Conservation (phyloP, 2,329 filamentous ascomycete species). For the Hypoxylon sp. region DNA sequence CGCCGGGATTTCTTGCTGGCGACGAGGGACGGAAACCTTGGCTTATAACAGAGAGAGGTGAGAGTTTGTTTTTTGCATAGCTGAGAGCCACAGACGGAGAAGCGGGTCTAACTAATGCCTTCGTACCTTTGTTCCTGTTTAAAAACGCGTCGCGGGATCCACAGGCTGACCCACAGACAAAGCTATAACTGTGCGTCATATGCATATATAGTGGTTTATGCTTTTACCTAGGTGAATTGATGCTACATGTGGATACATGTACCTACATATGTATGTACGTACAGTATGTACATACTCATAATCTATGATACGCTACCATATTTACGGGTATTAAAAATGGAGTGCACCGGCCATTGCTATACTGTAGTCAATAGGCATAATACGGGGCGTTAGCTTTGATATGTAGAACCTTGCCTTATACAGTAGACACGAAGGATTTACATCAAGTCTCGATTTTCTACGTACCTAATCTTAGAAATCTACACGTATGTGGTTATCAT, state of each 20-base stretch:
- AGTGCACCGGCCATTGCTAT: too few species aligned
- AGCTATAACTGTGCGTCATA: background rate
- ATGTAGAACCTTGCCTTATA: too few species aligned
- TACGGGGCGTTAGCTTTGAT: too few species aligned
- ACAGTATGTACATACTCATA: too few species aligned
- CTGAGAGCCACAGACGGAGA: background rate
- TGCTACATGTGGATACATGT: too few species aligned
- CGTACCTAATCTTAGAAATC: background rate
- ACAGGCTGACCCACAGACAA: background rate
- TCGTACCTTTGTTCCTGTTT: too few species aligned
- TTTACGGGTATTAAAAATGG: too few species aligned
- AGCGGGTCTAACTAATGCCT: background rate
- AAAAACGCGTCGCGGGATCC: background rate
- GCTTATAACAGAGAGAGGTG: background rate
- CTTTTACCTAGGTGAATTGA: background rate
- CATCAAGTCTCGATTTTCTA: background rate
- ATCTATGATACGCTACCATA: too few species aligned
- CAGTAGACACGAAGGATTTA: background rate
- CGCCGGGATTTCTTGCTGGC: background rate
- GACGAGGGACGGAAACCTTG: background rate
- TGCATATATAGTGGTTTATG: background rate
- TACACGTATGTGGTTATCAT: background rate
- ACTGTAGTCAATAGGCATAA: too few species aligned
- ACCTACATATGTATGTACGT: too few species aligned
- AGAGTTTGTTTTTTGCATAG: conserved; percentile 21